Conservation (phyloP, 2,329 filamentous ascomycete genomes). For the Boeremia lycopersici region DNA sequence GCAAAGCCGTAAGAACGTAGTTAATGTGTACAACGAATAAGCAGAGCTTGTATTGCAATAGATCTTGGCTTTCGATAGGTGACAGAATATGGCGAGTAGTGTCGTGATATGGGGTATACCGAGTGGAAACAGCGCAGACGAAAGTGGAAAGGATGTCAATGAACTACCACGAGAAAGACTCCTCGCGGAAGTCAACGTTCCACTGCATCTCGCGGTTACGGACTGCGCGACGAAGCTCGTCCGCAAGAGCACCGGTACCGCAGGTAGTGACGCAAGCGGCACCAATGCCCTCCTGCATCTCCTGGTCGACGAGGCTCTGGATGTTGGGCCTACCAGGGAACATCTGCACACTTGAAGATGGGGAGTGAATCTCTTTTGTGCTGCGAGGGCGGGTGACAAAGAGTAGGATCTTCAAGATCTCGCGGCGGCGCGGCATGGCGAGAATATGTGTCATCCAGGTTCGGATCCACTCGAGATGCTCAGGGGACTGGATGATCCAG, state of each 20-base stretch:
- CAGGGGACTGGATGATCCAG: slow-evolving; percentile 90
- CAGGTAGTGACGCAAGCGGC: slow-evolving; percentile 88
- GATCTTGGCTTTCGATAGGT: slow-evolving; percentile 2
- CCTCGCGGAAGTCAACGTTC: slow-evolving; percentile 78
- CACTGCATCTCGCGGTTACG: slow-evolving; percentile 67
- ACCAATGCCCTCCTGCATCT: slow-evolving; percentile 80
- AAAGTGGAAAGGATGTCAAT: slow-evolving; percentile 1
- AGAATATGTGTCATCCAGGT: slow-evolving; percentile 90
- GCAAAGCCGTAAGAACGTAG: slow-evolving; percentile 14
- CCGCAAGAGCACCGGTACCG: slow-evolving; percentile 73
- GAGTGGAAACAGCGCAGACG: slow-evolving; percentile 12
- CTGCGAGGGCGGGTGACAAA: slow-evolving; percentile 89
- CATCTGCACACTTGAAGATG: slow-evolving; percentile 84
- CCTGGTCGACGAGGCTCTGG: slow-evolving; percentile 76
- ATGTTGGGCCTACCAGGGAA: slow-evolving; percentile 88
- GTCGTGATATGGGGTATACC: slow-evolving; percentile 22
- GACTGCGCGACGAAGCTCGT: slow-evolving; percentile 74
- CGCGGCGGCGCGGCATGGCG: slow-evolving; percentile 77
- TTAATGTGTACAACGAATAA: slow-evolving; percentile 40
- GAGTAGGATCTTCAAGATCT: slow-evolving; percentile 83
- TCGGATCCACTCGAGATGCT: slow-evolving; percentile 90
- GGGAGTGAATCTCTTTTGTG: slow-evolving; percentile 78
- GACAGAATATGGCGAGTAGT: slow-evolving; percentile 5
- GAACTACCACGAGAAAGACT: slow-evolving; percentile 70
- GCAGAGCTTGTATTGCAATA: slow-evolving; percentile 14